Evolutionary conservation across 2,329 filamentous ascomycete species (phyloP).

Genomic region (Apiospora sp.): DNA sequence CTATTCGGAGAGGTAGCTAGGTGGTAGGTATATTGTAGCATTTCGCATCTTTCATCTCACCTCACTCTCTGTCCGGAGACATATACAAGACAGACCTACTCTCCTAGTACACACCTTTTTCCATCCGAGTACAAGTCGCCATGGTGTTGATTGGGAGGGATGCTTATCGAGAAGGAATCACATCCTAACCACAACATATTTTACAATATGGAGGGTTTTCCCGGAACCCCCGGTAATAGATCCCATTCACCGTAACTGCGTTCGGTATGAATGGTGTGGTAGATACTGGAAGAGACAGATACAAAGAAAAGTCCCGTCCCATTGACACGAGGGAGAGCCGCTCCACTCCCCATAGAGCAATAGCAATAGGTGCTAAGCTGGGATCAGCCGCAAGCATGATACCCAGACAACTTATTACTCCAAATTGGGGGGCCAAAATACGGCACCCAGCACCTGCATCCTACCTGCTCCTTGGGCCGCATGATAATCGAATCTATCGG

Average conservation of each 20-base stretch:
- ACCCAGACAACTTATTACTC: slow-evolving; percentile 7
- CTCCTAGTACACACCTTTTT: background rate
- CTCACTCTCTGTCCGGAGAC: background rate
- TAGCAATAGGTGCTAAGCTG: slow-evolving; percentile 1
- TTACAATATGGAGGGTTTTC: background rate
- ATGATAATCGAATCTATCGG: slow-evolving; percentile 18
- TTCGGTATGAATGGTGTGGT: background rate
- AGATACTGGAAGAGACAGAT: background rate
- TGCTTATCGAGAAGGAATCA: background rate
- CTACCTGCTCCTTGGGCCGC: slow-evolving; percentile 16
- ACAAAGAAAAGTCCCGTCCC: background rate
- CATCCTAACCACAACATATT: background rate
- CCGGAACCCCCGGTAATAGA: background rate
- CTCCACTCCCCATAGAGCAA: background rate
- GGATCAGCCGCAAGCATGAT: slow-evolving; percentile 20
- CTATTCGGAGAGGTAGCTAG: background rate
- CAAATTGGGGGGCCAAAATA: slow-evolving; percentile 16
- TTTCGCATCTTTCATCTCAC: slow-evolving; percentile 4
- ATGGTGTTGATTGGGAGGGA: background rate
- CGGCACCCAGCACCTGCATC: slow-evolving; percentile 16
- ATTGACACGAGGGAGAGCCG: slow-evolving; percentile 14
- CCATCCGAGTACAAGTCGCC: background rate
- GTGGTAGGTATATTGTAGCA: background rate
- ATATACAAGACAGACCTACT: background rate
- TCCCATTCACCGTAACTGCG: slow-evolving; percentile 1